Conservation (phyloP, 306 rosid genomes). For the Begonia fuchsioides region DNA sequence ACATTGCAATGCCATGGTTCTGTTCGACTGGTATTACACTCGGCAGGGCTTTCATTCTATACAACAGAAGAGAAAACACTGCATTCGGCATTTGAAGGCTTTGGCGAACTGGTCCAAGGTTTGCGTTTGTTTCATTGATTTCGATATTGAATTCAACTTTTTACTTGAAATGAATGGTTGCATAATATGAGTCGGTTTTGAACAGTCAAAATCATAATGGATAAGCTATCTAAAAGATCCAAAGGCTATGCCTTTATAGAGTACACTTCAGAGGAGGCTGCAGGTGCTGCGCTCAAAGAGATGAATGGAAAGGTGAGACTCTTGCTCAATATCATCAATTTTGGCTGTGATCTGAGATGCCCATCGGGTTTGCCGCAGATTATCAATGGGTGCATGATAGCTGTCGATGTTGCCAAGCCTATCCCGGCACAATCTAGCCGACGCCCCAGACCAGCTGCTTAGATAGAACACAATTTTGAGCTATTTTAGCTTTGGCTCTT, state of each 20-base stretch:
- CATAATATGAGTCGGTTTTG: not conserved
- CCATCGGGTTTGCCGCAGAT: constrained; percentile 29
- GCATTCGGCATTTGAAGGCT: constrained; percentile 71
- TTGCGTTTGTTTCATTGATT: not conserved
- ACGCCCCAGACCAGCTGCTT: constrained; percentile 7
- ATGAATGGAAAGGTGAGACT: constrained; percentile 79
- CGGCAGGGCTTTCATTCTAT: constrained; percentile 49
- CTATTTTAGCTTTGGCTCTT: too few relatives aligned
- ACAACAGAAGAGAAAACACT: constrained; percentile 75
- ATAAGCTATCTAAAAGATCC: constrained; percentile 88
- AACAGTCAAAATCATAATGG: constrained; percentile 70
- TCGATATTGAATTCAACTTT: not conserved
- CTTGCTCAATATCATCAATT: not conserved
- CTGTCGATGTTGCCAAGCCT: constrained; percentile 72
- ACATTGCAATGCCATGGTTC: too few relatives aligned
- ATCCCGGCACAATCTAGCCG: constrained; percentile 34
- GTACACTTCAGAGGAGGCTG: constrained; percentile 76
- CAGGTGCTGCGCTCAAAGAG: constrained; percentile 66
- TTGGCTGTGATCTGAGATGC: not conserved
- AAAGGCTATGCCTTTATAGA: constrained; percentile 88
- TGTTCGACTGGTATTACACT: too few relatives aligned
- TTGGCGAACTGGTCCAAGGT: constrained; percentile 82
- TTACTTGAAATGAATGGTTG: not conserved
- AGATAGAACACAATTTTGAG: too few relatives aligned
- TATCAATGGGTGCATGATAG: constrained; percentile 92